Conservation (phyloP, 2,329 filamentous ascomycete species). For the Emericellopsis atlantica region DNA sequence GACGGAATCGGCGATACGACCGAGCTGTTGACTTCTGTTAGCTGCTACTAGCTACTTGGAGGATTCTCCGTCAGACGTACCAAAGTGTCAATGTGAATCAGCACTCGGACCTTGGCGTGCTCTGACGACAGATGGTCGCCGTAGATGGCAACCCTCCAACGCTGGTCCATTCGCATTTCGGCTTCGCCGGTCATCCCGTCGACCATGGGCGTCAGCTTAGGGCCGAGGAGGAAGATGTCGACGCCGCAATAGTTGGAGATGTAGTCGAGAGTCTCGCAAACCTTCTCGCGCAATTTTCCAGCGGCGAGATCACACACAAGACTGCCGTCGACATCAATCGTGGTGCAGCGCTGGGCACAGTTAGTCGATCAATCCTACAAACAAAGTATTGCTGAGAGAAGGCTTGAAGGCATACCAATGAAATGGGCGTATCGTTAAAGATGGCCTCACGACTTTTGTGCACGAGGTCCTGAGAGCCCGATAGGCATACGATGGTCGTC, state of each 20-base stretch:
- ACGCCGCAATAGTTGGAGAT: slow-evolving; percentile 83
- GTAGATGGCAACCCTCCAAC: slow-evolving; percentile 87
- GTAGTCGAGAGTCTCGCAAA: slow-evolving; percentile 75
- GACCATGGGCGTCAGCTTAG: slow-evolving; percentile 71
- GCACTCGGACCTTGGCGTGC: slow-evolving; percentile 87
- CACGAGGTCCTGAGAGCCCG: slow-evolving; percentile 75
- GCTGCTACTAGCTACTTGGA: no score
- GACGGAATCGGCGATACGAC: slow-evolving; percentile 63
- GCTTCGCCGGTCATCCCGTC: slow-evolving; percentile 64
- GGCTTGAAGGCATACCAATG: slow-evolving; percentile 56
- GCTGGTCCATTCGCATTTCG: slow-evolving; percentile 76
- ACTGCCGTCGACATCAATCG: slow-evolving; percentile 84
- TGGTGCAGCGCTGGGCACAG: slow-evolving; percentile 59
- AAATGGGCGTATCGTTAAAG: slow-evolving; percentile 82
- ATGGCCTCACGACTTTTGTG: slow-evolving; percentile 84
- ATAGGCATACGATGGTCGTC: slow-evolving; percentile 83
- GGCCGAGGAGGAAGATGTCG: slow-evolving; percentile 90
- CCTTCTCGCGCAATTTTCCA: slow-evolving; percentile 58
- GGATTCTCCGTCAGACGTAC: slow-evolving; percentile 28
- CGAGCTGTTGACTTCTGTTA: slow-evolving; percentile 35
- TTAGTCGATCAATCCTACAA: slow-evolving; percentile 20
- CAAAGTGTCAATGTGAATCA: slow-evolving; percentile 96
- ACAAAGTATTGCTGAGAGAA: neutral
- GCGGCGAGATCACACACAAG: slow-evolving; percentile 65
- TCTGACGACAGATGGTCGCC: slow-evolving; percentile 92